These are phyloP conservation scores for Moesziomyces sp. DNA, from an alignment of 1,284 basidiomycete genomes.

Conservation along the genomic window DNA sequence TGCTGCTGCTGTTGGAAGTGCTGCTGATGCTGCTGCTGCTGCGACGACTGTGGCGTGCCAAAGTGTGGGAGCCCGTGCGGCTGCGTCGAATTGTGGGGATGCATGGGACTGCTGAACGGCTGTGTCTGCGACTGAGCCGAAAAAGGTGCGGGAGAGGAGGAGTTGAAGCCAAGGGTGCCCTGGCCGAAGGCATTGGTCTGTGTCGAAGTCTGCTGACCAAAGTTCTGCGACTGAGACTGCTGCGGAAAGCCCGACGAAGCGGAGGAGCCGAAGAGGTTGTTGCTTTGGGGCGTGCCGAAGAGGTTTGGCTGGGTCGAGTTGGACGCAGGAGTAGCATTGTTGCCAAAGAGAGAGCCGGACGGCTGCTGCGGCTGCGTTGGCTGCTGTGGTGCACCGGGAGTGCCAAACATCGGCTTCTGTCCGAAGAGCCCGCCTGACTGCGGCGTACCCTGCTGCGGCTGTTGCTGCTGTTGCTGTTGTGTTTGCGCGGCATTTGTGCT, in stretches of 20 bases:
- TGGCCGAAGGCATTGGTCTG: slow-evolving; percentile 23
- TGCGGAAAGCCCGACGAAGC: slow-evolving; percentile 15
- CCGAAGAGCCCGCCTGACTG: slow-evolving; percentile 25
- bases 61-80: slow-evolving; percentile 11
- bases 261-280: slow-evolving; percentile 22
- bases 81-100: slow-evolving; percentile 16
- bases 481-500: slow-evolving; percentile 9
- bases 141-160: slow-evolving; percentile 30
- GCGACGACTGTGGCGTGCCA: slow-evolving; percentile 21
- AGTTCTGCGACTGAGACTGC: slow-evolving; percentile 22
- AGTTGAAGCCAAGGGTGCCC: slow-evolving; percentile 14
- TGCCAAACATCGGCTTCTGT: slow-evolving; percentile 52
- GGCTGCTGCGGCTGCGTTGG: slow-evolving; percentile 19
- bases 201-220: slow-evolving; percentile 12
- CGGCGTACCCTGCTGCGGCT: slow-evolving; percentile 20
- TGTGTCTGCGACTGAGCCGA: slow-evolving; percentile 21
- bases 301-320: slow-evolving; percentile 19
- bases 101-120: slow-evolving; percentile 28
- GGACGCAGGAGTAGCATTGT: slow-evolving; percentile 12
- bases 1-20: slow-evolving; percentile 6
- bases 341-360: slow-evolving; percentile 26
- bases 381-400: slow-evolving; percentile 29
- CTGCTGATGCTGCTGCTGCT: slow-evolving; percentile 28
- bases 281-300: slow-evolving; percentile 36
- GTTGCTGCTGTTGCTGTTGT: slow-evolving; percentile 27